Evolutionary conservation across 192 early-diverging fungal species (phyloP).

Genomic region (Bifiguratus adelaidae): DNA sequence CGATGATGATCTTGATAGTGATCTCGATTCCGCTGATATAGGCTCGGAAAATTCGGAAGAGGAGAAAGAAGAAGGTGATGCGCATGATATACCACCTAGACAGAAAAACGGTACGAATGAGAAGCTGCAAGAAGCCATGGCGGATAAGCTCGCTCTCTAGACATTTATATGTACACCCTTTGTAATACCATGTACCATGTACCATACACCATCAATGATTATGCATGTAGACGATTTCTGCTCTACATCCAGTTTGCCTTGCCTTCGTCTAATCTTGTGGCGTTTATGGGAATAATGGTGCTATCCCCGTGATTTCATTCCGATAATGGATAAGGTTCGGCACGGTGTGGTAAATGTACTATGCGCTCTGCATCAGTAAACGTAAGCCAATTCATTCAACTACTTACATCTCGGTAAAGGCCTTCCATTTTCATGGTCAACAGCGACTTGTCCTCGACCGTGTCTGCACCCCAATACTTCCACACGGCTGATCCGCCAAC

Average conservation of each 20-base stretch:
- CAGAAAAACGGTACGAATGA: not conserved
- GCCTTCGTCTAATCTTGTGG: too few relatives aligned
- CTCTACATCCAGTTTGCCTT: too few relatives aligned
- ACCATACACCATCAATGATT: too few relatives aligned
- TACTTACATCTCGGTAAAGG: constrained; percentile 49
- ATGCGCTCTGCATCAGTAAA: not conserved
- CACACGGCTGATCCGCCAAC: constrained; percentile 28
- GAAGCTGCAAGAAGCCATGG: not conserved
- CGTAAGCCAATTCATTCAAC: not conserved
- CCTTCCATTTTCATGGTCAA: constrained; percentile 56
- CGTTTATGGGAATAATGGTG: too few relatives aligned
- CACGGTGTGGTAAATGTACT: constrained; percentile 21
- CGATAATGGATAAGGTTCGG: constrained; percentile 20
- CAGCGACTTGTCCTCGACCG: constrained; percentile 46
- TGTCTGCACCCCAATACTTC: constrained; percentile 27
- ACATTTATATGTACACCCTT: too few relatives aligned
- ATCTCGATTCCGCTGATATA: constrained; percentile 29
- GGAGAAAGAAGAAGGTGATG: constrained; percentile 19
- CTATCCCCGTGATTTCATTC: not conserved
- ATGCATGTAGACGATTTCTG: too few relatives aligned
- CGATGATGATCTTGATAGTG: constrained; percentile 27
- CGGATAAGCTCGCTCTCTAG: too few relatives aligned
- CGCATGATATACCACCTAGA: not conserved
- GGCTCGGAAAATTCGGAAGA: constrained; percentile 46
- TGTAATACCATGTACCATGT: too few relatives aligned